Base-by-base conservation (phyloP, 116 monocot species). In the Zostera marina region DNA sequence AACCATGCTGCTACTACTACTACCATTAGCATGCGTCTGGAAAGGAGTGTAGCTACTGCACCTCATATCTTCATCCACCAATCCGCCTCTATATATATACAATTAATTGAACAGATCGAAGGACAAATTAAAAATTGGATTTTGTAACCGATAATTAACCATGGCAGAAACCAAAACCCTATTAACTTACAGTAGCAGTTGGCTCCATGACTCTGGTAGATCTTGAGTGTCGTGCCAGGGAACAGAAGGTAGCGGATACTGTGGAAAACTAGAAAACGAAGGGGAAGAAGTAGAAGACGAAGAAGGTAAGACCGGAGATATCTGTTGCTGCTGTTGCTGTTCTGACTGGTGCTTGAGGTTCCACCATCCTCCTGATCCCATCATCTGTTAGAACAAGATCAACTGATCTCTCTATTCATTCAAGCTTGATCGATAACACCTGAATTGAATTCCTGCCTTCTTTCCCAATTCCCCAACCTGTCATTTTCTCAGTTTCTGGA, bases 321-420 rank as follows among this genome's bases (percentile, higher is more conserved):
- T 44, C 41, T 62, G 66, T 38, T 68, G 64, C 26, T 44, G 59
- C 41, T 47, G 51, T 53, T 71, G 45, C 56, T 56, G 74, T 54
- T 54, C 70, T 79, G 54, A 74, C 58, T n/a, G n/a, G 60, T 57
- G 71, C 41, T 53, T 73, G 17, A 25, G 12, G 46, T 60, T 81
- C 43, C 62, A 59, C 74, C 73, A 66, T 65, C 80, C 38, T 8
- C 62, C 26, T 61, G 48, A 65, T 47, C 61, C 75, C 51, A 53
- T 69, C 63, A 75, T 66, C 76, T 75, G 67, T 61, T 78, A 79
- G 59, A 76, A 73, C 59, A 74, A 65, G 38, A n/a, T n/a, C n/a
- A n/a, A n/a, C 75, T 58, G 72, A 76, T 78, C 81, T 89, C 79
- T 78, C 81, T 89, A 75, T 80, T 77, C 88, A 78, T 88, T 17